Base-by-base conservation (phyloP, 345 rosid species). In the Bruguiera parviflora region DNA sequence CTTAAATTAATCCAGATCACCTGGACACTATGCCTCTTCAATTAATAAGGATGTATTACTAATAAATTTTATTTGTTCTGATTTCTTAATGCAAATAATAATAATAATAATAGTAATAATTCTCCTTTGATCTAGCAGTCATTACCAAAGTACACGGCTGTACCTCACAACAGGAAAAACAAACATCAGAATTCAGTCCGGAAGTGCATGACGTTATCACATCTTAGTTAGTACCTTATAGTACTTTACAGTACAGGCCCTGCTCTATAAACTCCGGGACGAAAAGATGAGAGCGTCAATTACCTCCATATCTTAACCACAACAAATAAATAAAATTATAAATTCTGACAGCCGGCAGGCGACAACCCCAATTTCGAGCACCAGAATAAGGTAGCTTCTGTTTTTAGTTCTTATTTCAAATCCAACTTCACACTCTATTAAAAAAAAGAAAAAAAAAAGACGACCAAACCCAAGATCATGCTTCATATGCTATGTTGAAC, bases 1-100 rank as follows among this genome's bases (percentile, higher is more conserved):
- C 25, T 51, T 20, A 67, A 8, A 71, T 77, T 35, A 82, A 65
- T 69, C 65, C 31, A 27, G n/a, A 49, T 32, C 25, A 68, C 21
- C 13, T n/a, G n/a, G 53, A 18, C 64, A 39, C 63, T 46, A 33
- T 2, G 29, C 22, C 21, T n/a, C 65, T 33, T 19, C 28, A 28
- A 33, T 9, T 53, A 33, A 70, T 61, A 28, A 20, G 6, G 58
- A 8, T 22, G 6, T 43, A 68, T 5, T 21, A 15, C 5, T 13
- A 43, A 43, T 13, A 43, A 3, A 11, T 15, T 43, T 13, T 43
- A 43, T 11, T 43, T 43, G 15, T 15, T 43, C 18, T 13, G 49
- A 43, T 15, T 43, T 43, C 49, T 3, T 43, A 15, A 43, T 15
- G 49, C 16, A 2, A 11, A 11, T 10, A 39, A 11, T 5, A 39